phyloP scores from a whole-genome alignment of 2,329 filamentous ascomycete genomes.

The Ustilaginoidea virens region DNA sequence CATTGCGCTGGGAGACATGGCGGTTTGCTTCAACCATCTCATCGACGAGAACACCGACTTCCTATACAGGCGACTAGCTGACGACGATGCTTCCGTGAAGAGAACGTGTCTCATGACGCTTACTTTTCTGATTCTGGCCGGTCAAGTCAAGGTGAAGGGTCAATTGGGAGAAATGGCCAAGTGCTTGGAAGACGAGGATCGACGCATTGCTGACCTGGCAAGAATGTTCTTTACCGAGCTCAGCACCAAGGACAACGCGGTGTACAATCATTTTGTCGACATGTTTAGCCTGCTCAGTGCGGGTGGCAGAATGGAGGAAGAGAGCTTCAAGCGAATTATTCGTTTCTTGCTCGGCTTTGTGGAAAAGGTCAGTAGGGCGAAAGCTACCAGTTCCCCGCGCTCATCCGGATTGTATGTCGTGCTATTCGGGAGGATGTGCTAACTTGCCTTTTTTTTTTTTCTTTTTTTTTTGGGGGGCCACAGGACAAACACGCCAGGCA shows the following conservation, averaged over 20 bases:
- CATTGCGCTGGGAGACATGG: slow-evolving; percentile 95
- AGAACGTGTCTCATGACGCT: slow-evolving; percentile 96
- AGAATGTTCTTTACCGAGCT: slow-evolving; percentile 98
- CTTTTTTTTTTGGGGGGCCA: too few relatives aligned
- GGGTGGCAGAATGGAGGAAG: slow-evolving; percentile 66
- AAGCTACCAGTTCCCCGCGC: slow-evolving; percentile 87
- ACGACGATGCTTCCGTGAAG: slow-evolving; percentile 79
- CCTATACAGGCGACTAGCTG: slow-evolving; percentile 82
- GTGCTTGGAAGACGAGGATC: slow-evolving; percentile 92
- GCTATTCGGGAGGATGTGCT: too few relatives aligned
- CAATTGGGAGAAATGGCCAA: slow-evolving; percentile 99
- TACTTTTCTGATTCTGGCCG: slow-evolving; percentile 90
- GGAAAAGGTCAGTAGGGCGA: slow-evolving; percentile 95
- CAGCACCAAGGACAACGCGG: slow-evolving; percentile 94
- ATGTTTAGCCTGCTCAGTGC: slow-evolving; percentile 92
- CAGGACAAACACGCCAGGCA: slow-evolving; percentile 98
- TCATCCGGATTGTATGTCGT: too few relatives aligned
- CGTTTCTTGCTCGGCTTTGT: slow-evolving; percentile 92
- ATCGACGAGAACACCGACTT: slow-evolving; percentile 99
- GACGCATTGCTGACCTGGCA: slow-evolving; percentile 81
- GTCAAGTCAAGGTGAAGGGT: slow-evolving; percentile 98
- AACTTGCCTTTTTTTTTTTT: too few relatives aligned
- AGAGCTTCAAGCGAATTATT: slow-evolving; percentile 72
- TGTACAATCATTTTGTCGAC: slow-evolving; percentile 98
- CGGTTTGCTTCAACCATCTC: slow-evolving; percentile 97